phyloP scores from a whole-genome alignment of 2,329 filamentous ascomycete species.

The Cladorrhinum sp. region DNA sequence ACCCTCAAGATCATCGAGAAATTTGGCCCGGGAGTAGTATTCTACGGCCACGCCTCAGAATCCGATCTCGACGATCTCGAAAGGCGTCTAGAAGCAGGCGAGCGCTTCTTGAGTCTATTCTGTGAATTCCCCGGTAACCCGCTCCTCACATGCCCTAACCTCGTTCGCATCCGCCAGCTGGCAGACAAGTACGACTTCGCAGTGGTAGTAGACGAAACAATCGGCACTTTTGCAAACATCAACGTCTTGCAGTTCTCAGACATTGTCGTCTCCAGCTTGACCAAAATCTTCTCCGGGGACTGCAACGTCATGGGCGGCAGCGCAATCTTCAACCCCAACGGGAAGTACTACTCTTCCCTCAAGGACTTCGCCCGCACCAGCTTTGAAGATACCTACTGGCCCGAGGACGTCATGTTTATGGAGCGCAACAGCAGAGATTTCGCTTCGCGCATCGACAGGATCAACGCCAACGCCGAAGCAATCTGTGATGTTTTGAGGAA shows the following conservation, averaged over 20 bases:
- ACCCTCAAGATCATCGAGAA: slow-evolving; percentile 94
- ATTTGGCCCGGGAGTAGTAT: slow-evolving; percentile 83
- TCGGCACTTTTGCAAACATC: slow-evolving; percentile 94
- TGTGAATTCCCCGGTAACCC: slow-evolving; percentile 96
- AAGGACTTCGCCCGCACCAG: slow-evolving; percentile 62
- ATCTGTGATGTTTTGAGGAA: slow-evolving; percentile 68
- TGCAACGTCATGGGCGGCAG: slow-evolving; percentile 98
- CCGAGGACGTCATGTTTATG: slow-evolving; percentile 90
- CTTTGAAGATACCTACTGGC: slow-evolving; percentile 90
- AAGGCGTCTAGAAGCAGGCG: slow-evolving; percentile 63
- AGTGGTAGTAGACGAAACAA: slow-evolving; percentile 91
- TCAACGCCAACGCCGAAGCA: slow-evolving; percentile 81
- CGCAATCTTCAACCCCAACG: slow-evolving; percentile 60
- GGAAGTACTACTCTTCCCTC: slow-evolving; percentile 67
- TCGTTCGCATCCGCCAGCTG: slow-evolving; percentile 73
- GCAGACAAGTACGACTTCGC: slow-evolving; percentile 84
- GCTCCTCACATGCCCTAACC: slow-evolving; percentile 78
- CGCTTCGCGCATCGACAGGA: slow-evolving; percentile 72
- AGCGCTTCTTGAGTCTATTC: slow-evolving; percentile 79
- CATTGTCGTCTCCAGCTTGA: slow-evolving; percentile 89
- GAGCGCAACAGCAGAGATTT: slow-evolving; percentile 97
- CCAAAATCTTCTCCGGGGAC: slow-evolving; percentile 96
- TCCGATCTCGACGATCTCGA: slow-evolving; percentile 84
- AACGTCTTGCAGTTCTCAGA: slow-evolving; percentile 88
- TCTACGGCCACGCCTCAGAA: slow-evolving; percentile 78